phyloP scores from a whole-genome alignment of 805 yeast genomes.

The Tetrapisispora arboricola region DNA sequence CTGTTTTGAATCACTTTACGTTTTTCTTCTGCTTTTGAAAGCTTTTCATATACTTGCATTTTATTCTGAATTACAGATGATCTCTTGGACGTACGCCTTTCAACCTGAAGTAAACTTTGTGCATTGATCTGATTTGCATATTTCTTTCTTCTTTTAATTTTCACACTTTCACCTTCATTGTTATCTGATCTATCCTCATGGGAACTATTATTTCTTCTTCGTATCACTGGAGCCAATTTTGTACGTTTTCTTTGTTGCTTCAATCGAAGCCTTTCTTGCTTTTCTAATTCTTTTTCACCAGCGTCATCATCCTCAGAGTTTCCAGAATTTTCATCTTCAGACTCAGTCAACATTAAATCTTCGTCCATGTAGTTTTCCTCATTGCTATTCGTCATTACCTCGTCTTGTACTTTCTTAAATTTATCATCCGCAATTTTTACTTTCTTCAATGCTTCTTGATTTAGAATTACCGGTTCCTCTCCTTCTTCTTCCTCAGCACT shows the following conservation, averaged over 20 bases:
- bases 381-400: neutral
- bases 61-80: constrained; percentile 68
- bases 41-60: constrained; percentile 60
- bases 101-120: constrained; percentile 40
- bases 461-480: neutral
- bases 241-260: constrained; percentile 10
- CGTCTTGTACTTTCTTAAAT: neutral
- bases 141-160: constrained; percentile 6
- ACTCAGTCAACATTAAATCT: constrained; percentile 24
- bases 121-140: constrained; percentile 34
- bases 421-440: neutral
- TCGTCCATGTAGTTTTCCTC: constrained; percentile 13
- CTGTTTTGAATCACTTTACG: constrained; percentile 36
- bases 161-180: constrained; percentile 15
- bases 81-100: constrained; percentile 68
- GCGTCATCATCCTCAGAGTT: constrained; percentile 55
- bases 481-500: constrained; percentile 2
- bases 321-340: constrained; percentile 33
- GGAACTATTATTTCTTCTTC: constrained; percentile 15
- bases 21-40: constrained; percentile 58
- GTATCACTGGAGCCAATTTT: constrained; percentile 27
- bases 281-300: constrained; percentile 55
- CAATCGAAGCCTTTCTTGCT: constrained; percentile 28
- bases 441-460: neutral
- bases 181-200: neutral